These are phyloP conservation scores for Calonectria fujianensis DNA, from an alignment of 2,329 filamentous ascomycete genomes.

Conservation along the genomic window DNA sequence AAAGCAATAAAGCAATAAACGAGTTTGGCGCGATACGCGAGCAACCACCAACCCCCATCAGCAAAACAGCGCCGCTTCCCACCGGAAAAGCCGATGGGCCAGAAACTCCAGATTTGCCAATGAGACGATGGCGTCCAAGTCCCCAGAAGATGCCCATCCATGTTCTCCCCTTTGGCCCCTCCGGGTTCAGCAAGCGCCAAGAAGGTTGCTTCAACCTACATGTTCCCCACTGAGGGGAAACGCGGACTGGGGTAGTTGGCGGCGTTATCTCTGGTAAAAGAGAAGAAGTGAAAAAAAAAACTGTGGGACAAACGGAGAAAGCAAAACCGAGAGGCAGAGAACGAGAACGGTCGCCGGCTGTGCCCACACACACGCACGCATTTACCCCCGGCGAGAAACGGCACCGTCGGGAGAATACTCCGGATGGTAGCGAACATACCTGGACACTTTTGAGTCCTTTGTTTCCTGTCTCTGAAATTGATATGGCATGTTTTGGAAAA, in stretches of 20 bases:
- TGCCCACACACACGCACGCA: conserved; percentile 12
- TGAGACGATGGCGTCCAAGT: conserved; percentile 39
- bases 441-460: conserved; percentile 39
- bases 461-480: conserved; percentile 22
- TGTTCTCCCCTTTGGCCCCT: not conserved
- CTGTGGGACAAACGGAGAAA: conserved; percentile 34
- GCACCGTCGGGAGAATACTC: conserved; percentile 44
- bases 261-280: conserved; percentile 42
- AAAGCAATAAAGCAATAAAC: conserved; percentile 14
- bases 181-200: not conserved
- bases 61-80: conserved; percentile 6
- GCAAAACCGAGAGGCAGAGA: not conserved
- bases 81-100: conserved; percentile 27
- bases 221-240: conserved; percentile 30
- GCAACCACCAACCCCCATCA: not conserved
- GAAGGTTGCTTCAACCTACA: conserved; percentile 15
- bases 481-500: conserved; percentile 13
- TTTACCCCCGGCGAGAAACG: conserved; percentile 31
- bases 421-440: conserved; percentile 27
- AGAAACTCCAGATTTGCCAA: conserved; percentile 41
- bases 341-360: conserved; percentile 33
- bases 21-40: conserved; percentile 49
- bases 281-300: conserved; percentile 17
- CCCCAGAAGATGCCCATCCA: not conserved
- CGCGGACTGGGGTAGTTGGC: not conserved